Evolutionary conservation across 1,139 yeast genomes (phyloP).

Genomic region (Scheffersomyces insectosa): DNA sequence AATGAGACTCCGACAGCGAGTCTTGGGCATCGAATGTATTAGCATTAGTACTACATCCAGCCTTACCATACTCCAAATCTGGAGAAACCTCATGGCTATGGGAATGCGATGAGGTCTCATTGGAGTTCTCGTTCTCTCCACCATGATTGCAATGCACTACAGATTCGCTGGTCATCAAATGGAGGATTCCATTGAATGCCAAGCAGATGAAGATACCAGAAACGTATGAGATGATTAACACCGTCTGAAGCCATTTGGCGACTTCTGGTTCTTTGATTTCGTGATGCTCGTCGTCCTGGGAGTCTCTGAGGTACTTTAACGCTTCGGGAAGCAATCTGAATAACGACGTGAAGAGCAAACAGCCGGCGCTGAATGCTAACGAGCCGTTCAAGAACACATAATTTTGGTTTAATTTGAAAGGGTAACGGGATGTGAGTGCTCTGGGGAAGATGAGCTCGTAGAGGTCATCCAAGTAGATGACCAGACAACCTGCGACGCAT

Average conservation of each 20-base stretch:
- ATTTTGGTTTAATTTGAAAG: constrained; percentile 60
- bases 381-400: constrained; percentile 63
- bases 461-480: constrained; percentile 23
- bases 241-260: constrained; percentile 22
- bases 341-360: constrained; percentile 72
- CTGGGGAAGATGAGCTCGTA: constrained; percentile 35
- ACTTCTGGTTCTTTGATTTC: constrained; percentile 1
- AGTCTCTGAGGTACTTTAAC: constrained; percentile 32
- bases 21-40: background rate
- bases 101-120: constrained; percentile 11
- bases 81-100: background rate
- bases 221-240: constrained; percentile 52
- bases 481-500: constrained; percentile 22
- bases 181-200: constrained; percentile 62
- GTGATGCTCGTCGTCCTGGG: constrained; percentile 16
- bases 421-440: constrained; percentile 37
- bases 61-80: background rate
- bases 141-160: constrained; percentile 83
- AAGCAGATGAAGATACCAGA: constrained; percentile 64
- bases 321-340: constrained; percentile 75
- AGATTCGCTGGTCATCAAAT: constrained; percentile 74
- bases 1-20: background rate
- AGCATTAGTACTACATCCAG: background rate
- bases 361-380: constrained; percentile 75
- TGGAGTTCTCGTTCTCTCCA: constrained; percentile 18